phyloP scores from a whole-genome alignment of 139 green algal species.

The Edaphochlamys debaryana region DNA sequence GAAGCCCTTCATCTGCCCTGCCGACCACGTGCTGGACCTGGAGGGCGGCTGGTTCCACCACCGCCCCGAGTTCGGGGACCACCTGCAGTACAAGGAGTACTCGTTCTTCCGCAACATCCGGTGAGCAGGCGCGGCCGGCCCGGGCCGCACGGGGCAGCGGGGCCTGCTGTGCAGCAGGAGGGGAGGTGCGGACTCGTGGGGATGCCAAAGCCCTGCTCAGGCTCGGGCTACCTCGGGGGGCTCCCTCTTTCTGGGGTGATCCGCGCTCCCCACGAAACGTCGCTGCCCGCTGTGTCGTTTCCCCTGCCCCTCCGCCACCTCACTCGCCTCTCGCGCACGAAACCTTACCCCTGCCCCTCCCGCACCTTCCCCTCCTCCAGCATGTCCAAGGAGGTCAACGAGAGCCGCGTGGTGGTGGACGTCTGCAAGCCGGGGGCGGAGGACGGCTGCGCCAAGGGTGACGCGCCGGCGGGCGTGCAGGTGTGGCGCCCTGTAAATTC shows the following conservation, averaged over 20 bases:
- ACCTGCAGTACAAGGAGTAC: slow-evolving; percentile 72
- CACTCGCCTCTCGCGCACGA: too few species aligned
- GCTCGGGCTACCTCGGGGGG: too few species aligned
- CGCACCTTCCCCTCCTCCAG: background rate
- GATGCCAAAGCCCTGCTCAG: too few species aligned
- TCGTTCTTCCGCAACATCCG: slow-evolving; percentile 65
- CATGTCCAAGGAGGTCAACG: slow-evolving; percentile 40
- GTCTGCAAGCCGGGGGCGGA: slow-evolving; percentile 29
- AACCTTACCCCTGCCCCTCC: too few species aligned
- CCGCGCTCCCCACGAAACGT: too few species aligned
- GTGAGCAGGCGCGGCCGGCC: background rate
- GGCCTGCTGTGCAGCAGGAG: background rate
- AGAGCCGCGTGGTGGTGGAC: slow-evolving; percentile 38
- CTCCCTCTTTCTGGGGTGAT: too few species aligned
- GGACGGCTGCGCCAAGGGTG: slow-evolving; percentile 31
- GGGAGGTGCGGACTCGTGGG: too few species aligned
- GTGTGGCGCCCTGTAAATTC: too few species aligned
- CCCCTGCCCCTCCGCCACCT: too few species aligned
- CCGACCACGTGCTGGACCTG: slow-evolving; percentile 89
- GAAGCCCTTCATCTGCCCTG: slow-evolving; percentile 80
- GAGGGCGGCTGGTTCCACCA: slow-evolving; percentile 54
- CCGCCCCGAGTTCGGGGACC: slow-evolving; percentile 21
- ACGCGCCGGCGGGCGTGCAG: background rate
- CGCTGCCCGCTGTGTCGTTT: too few species aligned
- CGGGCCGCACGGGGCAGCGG: background rate